Evolutionary conservation across 306 rosid genomes (phyloP).

Genomic region (Rosa chinensis): DNA sequence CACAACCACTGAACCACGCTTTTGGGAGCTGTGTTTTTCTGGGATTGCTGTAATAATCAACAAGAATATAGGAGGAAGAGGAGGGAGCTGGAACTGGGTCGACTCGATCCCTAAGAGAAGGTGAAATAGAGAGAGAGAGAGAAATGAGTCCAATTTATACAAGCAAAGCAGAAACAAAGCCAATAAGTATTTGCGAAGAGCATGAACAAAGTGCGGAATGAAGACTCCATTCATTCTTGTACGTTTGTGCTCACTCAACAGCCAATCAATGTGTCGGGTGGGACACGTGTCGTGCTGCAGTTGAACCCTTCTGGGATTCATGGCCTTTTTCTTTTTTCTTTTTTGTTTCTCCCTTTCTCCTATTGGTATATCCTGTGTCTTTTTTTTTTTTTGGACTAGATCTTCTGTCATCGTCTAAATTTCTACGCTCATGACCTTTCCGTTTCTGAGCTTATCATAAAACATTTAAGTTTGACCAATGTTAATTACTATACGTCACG

Average conservation of each 20-base stretch:
- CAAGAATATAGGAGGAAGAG: background rate
- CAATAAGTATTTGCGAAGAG: background rate
- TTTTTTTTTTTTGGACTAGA: background rate
- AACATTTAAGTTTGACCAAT: background rate
- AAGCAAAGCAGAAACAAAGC: background rate
- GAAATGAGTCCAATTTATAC: background rate
- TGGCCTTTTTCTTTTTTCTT: background rate
- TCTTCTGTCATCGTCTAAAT: background rate
- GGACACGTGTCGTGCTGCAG: conserved; percentile 17
- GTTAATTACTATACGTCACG: background rate
- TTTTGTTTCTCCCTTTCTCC: background rate
- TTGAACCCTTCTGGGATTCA: background rate
- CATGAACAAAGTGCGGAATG: background rate
- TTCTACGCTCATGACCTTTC: background rate
- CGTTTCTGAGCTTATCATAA: background rate
- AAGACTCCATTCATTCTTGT: conserved; percentile 17
- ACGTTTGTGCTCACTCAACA: background rate
- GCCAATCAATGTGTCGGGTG: conserved; percentile 11
- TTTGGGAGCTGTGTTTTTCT: background rate
- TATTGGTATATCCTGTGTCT: background rate
- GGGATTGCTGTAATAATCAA: background rate
- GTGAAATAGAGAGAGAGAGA: background rate
- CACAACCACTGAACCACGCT: background rate
- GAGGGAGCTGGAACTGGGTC: background rate
- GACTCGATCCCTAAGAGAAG: background rate